Percentiles rank a stretch among this genome's conserved stretches.
phyloP scores from a whole-genome alignment of 176 grass and related monocot genomes.

The Eleusine coracana region DNA sequence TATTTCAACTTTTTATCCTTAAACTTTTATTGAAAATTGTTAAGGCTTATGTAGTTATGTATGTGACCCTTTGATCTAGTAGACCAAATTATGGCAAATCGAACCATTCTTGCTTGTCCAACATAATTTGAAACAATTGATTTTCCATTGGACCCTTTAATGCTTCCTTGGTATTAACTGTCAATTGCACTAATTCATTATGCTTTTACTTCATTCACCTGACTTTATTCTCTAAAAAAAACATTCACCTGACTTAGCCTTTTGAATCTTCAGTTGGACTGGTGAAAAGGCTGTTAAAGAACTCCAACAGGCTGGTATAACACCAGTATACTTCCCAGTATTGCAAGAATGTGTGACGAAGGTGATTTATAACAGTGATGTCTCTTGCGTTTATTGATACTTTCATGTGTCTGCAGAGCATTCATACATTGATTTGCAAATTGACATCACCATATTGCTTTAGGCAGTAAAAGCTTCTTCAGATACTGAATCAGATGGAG shows the following conservation, averaged over 20 bases:
- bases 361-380: conserved; percentile 51
- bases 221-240: too few species aligned
- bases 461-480: conserved; percentile 89
- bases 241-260: conserved; percentile 37
- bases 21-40: neutral
- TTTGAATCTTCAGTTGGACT: conserved; percentile 78
- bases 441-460: conserved; percentile 29
- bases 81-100: neutral
- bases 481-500: conserved; percentile 71
- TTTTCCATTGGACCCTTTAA: neutral
- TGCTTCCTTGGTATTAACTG: neutral
- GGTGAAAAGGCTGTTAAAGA: conserved; percentile 79
- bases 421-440: neutral
- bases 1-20: conserved; percentile 19
- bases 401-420: conserved; percentile 23
- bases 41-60: too few species aligned
- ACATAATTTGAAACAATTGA: neutral
- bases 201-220: too few species aligned
- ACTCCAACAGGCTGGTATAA: conserved; percentile 76
- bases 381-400: conserved; percentile 15
- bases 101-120: neutral
- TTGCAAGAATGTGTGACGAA: conserved; percentile 93
- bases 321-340: conserved; percentile 57
- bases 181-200: neutral
- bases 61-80: neutral